phyloP scores from a whole-genome alignment of 768 basidiomycete genomes.

The Pleurotus eryngii region DNA sequence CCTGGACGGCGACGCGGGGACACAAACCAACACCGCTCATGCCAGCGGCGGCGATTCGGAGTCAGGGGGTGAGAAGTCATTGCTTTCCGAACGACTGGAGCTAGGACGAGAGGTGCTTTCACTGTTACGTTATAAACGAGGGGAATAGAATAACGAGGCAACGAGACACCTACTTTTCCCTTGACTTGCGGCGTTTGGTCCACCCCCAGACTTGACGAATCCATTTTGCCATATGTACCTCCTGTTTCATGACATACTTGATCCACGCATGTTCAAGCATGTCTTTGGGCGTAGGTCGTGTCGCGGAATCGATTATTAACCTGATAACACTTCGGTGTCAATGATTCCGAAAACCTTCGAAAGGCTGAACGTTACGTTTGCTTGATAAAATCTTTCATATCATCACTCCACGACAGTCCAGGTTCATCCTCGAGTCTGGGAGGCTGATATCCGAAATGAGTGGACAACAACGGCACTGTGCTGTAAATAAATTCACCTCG shows the following conservation, averaged over 20 bases:
- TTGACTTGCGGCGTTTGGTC: constrained; percentile 42
- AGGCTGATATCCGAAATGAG: constrained; percentile 43
- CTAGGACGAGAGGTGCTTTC: constrained; percentile 6
- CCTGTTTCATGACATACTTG: constrained; percentile 67
- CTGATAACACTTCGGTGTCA: constrained; percentile 35
- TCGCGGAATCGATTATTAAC: constrained; percentile 62
- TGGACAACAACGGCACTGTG: constrained; percentile 11
- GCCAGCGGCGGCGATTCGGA: constrained; percentile 6
- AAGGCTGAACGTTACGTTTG: constrained; percentile 58
- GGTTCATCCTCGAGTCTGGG: constrained; percentile 79
- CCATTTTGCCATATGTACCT: constrained; percentile 89
- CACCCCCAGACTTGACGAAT: constrained; percentile 83
- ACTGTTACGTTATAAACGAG: background rate
- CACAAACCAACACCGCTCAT: background rate
- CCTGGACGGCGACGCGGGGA: background rate
- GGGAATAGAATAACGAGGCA: background rate
- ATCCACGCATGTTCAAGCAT: constrained; percentile 88
- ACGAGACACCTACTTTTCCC: constrained; percentile 36
- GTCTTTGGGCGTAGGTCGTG: constrained; percentile 78
- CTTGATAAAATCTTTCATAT: constrained; percentile 91
- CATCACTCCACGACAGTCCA: constrained; percentile 66
- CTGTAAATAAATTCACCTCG: constrained; percentile 47
- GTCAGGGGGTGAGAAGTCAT: constrained; percentile 1
- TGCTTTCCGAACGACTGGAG: constrained; percentile 4
- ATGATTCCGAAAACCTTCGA: constrained; percentile 2